Conservation (phyloP, 495 filamentous ascomycete species). For the Penicillium soppii region DNA sequence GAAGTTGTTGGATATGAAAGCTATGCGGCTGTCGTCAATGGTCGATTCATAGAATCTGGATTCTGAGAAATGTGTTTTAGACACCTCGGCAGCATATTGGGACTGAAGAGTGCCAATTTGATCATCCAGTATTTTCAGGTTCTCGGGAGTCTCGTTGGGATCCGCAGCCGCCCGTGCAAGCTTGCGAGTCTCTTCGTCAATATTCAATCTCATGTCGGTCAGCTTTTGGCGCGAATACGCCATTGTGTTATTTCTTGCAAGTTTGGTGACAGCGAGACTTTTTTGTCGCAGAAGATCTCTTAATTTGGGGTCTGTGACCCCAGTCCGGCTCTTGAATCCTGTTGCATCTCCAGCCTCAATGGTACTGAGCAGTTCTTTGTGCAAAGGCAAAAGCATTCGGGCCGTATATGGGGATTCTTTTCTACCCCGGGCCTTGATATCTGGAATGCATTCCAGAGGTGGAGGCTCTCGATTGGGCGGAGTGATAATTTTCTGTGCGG, state of each 20-base stretch:
- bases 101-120: constrained; percentile 17
- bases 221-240: constrained; percentile 25
- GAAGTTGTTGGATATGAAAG: constrained; percentile 16
- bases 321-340: not conserved
- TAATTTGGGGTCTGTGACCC: not conserved
- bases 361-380: constrained; percentile 17
- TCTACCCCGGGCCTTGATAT: constrained; percentile 10
- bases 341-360: constrained; percentile 1
- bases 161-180: constrained; percentile 35
- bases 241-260: constrained; percentile 34
- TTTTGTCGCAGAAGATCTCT: not conserved
- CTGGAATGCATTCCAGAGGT: constrained; percentile 22
- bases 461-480: constrained; percentile 36
- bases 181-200: constrained; percentile 26
- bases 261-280: constrained; percentile 4
- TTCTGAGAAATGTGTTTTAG: constrained; percentile 22
- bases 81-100: constrained; percentile 2
- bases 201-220: constrained; percentile 22
- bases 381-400: constrained; percentile 10
- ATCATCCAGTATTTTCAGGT: constrained; percentile 31
- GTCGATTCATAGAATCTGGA: constrained; percentile 3
- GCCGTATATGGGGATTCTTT: constrained; percentile 19
- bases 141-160: constrained; percentile 18
- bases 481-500: constrained; percentile 31
- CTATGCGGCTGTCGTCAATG: constrained; percentile 26